Base-by-base conservation (phyloP, 2,329 filamentous ascomycete species). In the Pseudocercospora crystallina region DNA sequence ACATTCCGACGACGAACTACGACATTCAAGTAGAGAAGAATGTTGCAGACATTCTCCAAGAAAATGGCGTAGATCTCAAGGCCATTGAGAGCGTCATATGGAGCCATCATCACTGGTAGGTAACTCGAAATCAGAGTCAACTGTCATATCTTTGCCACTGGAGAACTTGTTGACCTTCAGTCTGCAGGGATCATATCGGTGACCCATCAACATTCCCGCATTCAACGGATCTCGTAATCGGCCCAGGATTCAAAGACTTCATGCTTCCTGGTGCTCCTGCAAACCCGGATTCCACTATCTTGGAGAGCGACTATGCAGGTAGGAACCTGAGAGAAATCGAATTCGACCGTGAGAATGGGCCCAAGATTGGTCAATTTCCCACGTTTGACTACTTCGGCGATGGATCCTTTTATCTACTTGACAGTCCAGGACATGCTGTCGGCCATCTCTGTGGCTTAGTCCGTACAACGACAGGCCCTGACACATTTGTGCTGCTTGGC, bases 361-460 rank as follows among this genome's bases (percentile, higher is more conserved):
- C 69, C 39, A 52, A 39, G 5, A 71, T 78, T 14, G 76, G 73
- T 2, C 57, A 65, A 8, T 77, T 77, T 56, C 52, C 65, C 11
- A 76, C 76, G 3, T 61, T 69, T 17, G 79, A 82, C 61, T 81
- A 73, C 58, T 82, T 80, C 48, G 73, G 73, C 2, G 80, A 82
- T 57, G 79, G 79, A 0, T 74, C 69, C 14, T 78, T 82, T 56
- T 81, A 80, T 59, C 68, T 82, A 2, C 66, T 82, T 20, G 66
- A 78, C 56, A 71, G 72, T 2, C 77, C 78, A 0, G 80, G 80
- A 1, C 78, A 81, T 58, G 71, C 75, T 0, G 63, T 76, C 2
- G 76, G 76, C 1, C 77, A 80, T 56, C 62, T 79, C 13, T 72
- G 71, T 48, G 78, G 66, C 3, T 66, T 81, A 0, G 77, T 74